Conservation (phyloP, 352 stramenopile species). For the Phytophthora tubulina region DNA sequence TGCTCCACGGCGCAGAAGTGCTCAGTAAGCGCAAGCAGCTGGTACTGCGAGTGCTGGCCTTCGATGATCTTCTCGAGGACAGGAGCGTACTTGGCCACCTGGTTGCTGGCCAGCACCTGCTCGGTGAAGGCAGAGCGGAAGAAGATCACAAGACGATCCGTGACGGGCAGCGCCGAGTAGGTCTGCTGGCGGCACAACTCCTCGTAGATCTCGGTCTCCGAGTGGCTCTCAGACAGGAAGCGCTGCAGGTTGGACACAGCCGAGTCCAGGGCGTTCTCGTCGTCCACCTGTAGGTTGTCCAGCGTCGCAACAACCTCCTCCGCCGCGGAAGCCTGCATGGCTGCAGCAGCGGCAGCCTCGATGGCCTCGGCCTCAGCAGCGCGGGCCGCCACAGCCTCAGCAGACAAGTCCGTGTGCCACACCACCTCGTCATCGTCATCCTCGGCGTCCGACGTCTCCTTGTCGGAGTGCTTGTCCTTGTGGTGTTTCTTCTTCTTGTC, state of each 20-base stretch:
- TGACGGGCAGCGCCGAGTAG: slow-evolving; percentile 88
- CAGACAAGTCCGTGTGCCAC: slow-evolving; percentile 89
- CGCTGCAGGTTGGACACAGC: slow-evolving; percentile 74
- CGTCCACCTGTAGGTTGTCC: slow-evolving; percentile 86
- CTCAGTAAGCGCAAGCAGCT: slow-evolving; percentile 93
- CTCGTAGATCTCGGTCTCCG: slow-evolving; percentile 81
- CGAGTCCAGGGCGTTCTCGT: slow-evolving; percentile 86
- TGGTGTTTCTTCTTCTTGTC: slow-evolving; percentile 88
- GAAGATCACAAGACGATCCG: slow-evolving; percentile 96
- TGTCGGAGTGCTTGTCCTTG: slow-evolving; percentile 80
- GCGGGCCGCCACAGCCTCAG: slow-evolving; percentile 83
- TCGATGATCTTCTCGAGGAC: slow-evolving; percentile 90
- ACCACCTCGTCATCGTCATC: slow-evolving; percentile 77
- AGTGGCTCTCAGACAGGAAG: slow-evolving; percentile 61
- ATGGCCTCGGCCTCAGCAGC: slow-evolving; percentile 86
- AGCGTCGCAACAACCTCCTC: slow-evolving; percentile 75
- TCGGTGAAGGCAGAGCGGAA: slow-evolving; percentile 90
- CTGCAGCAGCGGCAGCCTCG: slow-evolving; percentile 76
- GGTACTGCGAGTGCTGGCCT: slow-evolving; percentile 91
- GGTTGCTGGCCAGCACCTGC: slow-evolving; percentile 93
- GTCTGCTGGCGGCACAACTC: slow-evolving; percentile 95
- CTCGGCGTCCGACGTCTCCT: slow-evolving; percentile 76
- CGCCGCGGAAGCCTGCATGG: slow-evolving; percentile 67
- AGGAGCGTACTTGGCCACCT: slow-evolving; percentile 88
- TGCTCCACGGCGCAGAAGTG: slow-evolving; percentile 93